phyloP scores from a whole-genome alignment of 2,329 filamentous ascomycete species.

The Penicillium sp. region DNA sequence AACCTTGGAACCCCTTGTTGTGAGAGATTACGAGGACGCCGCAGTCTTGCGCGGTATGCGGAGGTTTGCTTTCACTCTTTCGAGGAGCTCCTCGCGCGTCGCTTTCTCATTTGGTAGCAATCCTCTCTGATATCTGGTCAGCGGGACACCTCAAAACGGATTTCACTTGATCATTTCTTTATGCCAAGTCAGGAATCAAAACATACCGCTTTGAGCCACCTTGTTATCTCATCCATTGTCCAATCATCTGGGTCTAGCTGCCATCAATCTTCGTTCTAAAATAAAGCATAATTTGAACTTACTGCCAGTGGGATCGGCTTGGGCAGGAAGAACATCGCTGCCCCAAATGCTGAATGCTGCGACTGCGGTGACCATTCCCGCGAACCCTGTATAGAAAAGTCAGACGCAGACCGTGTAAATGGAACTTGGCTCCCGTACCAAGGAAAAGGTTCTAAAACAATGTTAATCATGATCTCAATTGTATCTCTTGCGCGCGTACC shows the following conservation, averaged over 20 bases:
- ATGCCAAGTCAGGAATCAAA: not conserved
- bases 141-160: not conserved
- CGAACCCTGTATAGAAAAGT: slow-evolving; percentile 64
- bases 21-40: slow-evolving; percentile 2
- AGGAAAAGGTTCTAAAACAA: slow-evolving; percentile 65
- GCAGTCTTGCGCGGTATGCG: slow-evolving; percentile 43
- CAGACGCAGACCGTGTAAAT: slow-evolving; percentile 12
- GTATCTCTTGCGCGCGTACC: slow-evolving; percentile 46
- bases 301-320: slow-evolving; percentile 76
- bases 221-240: slow-evolving; percentile 76
- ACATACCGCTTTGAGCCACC: slow-evolving; percentile 80
- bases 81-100: slow-evolving; percentile 65
- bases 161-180: not conserved
- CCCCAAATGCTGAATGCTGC: slow-evolving; percentile 86
- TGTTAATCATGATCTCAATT: slow-evolving; percentile 18
- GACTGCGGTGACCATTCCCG: slow-evolving; percentile 77
- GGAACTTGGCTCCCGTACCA: slow-evolving; percentile 50
- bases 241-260: slow-evolving; percentile 65
- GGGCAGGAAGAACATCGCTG: slow-evolving; percentile 75
- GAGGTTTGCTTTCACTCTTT: slow-evolving; percentile 70
- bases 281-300: slow-evolving; percentile 24
- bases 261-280: slow-evolving; percentile 9
- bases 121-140: slow-evolving; percentile 55
- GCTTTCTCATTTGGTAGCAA: slow-evolving; percentile 62
- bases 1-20: not conserved